Percentiles rank a stretch among this genome's conserved stretches.
phyloP scores from a whole-genome alignment of 208 protist genomes.

The Acanthamoeba culbertsoni region DNA sequence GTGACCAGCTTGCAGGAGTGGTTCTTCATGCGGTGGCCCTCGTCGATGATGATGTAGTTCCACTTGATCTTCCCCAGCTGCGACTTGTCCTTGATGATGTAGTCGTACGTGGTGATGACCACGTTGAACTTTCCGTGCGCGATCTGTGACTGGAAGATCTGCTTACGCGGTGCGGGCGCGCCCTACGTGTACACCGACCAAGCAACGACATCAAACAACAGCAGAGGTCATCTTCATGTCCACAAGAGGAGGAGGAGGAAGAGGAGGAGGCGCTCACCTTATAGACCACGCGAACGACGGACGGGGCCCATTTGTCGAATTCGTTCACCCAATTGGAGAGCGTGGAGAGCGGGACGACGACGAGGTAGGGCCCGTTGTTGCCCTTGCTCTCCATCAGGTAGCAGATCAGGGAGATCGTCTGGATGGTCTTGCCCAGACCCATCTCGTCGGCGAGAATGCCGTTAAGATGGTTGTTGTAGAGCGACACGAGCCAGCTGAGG shows the following conservation, averaged over 20 bases:
- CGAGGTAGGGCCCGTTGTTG: conserved; percentile 93
- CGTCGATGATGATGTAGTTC: conserved; percentile 97
- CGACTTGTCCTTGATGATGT: conserved; percentile 90
- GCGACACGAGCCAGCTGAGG: conserved; percentile 89
- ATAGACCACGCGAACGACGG: conserved; percentile 92
- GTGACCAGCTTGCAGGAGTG: conserved; percentile 83
- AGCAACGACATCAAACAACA: neutral
- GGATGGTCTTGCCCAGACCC: conserved; percentile 92
- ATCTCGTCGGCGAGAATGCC: conserved; percentile 90
- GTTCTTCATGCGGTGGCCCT: conserved; percentile 97
- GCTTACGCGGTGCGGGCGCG: neutral
- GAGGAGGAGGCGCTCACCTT: conserved; percentile 88
- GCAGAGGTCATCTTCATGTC: conserved; percentile 67
- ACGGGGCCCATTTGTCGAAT: conserved; percentile 94
- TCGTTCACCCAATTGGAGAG: conserved; percentile 98
- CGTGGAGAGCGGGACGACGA: conserved; percentile 89
- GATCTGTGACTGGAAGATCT: conserved; percentile 44
- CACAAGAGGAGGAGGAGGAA: conserved; percentile 81
- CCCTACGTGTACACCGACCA: neutral
- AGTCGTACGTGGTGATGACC: conserved; percentile 97
- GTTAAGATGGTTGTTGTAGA: conserved; percentile 84
- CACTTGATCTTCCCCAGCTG: conserved; percentile 87
- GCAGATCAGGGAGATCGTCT: conserved; percentile 95
- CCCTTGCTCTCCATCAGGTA: conserved; percentile 91
- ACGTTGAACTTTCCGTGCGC: conserved; percentile 84